These are phyloP conservation scores for Trifolium dubium DNA, from an alignment of 306 rosid genomes.

Conservation along the genomic window DNA sequence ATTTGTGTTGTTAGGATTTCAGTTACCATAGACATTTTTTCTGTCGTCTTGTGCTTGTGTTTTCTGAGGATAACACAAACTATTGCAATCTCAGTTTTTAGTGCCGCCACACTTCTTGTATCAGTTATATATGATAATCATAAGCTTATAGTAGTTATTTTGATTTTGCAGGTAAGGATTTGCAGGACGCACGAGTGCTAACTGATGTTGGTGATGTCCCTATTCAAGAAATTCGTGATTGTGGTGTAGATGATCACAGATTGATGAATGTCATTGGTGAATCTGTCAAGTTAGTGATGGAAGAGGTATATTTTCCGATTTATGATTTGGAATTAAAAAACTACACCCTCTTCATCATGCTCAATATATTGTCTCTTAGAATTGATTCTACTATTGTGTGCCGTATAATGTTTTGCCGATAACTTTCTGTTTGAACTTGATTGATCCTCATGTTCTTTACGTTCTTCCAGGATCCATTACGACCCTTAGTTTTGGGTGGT, in stretches of 20 bases:
- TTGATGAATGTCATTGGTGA: constrained; percentile 92
- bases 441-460: constrained; percentile 15
- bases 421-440: constrained; percentile 20
- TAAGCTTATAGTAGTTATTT: constrained; percentile 29
- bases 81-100: constrained; percentile 8
- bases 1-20: constrained; percentile 9
- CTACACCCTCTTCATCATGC: not conserved
- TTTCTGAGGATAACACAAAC: not conserved
- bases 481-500: constrained; percentile 95
- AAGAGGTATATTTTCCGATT: constrained; percentile 61
- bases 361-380: not conserved
- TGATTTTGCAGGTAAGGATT: constrained; percentile 70
- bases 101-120: constrained; percentile 10
- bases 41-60: constrained; percentile 9
- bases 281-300: constrained; percentile 94
- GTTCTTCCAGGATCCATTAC: constrained; percentile 69
- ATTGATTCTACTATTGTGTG: constrained; percentile 4
- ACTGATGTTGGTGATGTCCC: constrained; percentile 98
- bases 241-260: constrained; percentile 75
- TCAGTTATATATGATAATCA: constrained; percentile 19
- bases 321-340: constrained; percentile 15
- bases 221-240: constrained; percentile 94
- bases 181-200: constrained; percentile 80
- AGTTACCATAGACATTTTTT: constrained; percentile 21
- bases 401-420: constrained; percentile 13